Evolutionary conservation across 371 early-diverging fungal genomes (phyloP), one percentile per base, ranked within the genome.

Genomic region (Haplosporangium sp.): DNA sequence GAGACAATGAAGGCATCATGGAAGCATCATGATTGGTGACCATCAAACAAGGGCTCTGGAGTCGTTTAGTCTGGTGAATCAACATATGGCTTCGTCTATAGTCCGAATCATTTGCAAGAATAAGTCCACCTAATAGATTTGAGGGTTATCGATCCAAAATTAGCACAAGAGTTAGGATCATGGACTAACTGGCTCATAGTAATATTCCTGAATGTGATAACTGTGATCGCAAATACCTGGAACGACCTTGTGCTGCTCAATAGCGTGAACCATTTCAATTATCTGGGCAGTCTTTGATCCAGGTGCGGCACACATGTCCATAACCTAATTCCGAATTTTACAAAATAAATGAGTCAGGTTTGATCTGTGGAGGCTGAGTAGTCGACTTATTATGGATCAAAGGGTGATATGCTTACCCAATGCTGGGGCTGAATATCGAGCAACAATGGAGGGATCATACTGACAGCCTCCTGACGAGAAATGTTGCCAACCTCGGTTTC

Each of bases 31-130:
- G 98, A 86, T 97, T 97, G 9, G 99, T 98, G 35, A 99, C 96
- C 69, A 99, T 83, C 64, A 99, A 88, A 73, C 93, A 93, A 17
- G 96, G 96, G 65, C 95, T 94, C 84, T 94, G 94, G 40, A 97
- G 90, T 27, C 99, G 91, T 83, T 95, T 97, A 59, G 94, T 92
- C 85, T 99, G 99, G 84, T 95, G 97, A 50, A 99, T 95, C 65
- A 99, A 87, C 94, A 98, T 95, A 75, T 96, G 94, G 52, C 94
- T 90, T 71, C 99, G 90, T 76, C 93, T 92, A 77, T 92, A 89
- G 82, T 98, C 96, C 2, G 95, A 91, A 85, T 99, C 99, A 85
- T 99, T 99, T 42, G 99, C 99, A 60, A 99, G 89, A n/a, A 99
- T 92, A 34, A 99, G 77, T n/a, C 99, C 98, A 42, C 85, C 88